These are phyloP conservation scores for Protomyces gravidus DNA, from an alignment of 1,139 yeast genomes.

Conservation along the genomic window DNA sequence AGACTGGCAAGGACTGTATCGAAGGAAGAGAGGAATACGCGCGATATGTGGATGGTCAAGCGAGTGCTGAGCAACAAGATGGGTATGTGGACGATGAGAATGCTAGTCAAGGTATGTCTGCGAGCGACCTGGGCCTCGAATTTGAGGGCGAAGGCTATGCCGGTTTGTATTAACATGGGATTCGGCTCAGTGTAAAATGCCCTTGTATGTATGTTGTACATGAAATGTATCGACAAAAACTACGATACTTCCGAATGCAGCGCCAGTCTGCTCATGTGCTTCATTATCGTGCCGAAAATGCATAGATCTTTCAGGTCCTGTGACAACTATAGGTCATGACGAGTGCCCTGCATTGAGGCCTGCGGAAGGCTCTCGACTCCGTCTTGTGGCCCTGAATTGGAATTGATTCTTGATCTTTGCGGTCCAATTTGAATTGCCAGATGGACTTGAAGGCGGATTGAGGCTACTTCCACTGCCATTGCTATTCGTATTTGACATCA, in stretches of 20 bases:
- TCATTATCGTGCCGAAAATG: not conserved
- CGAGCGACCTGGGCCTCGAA: not conserved
- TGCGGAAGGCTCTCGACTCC: not conserved
- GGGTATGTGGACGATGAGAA: not conserved
- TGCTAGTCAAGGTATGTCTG: not conserved
- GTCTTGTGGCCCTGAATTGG: not conserved
- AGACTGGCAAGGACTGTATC: slow-evolving; percentile 83
- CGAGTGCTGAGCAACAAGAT: not conserved
- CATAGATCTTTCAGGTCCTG: not conserved
- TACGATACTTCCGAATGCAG: no score
- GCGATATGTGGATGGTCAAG: slow-evolving; percentile 7
- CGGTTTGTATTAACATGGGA: no score
- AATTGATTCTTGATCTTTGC: slow-evolving; percentile 23
- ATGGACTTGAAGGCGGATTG: not conserved
- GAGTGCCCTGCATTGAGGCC: not conserved
- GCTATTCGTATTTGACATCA: not conserved
- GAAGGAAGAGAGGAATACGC: slow-evolving; percentile 20
- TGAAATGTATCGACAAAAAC: no score
- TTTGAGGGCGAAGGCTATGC: not conserved
- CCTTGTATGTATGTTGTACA: no score
- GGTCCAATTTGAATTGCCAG: slow-evolving; percentile 12
- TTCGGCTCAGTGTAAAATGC: no score
- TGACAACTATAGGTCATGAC: no score
- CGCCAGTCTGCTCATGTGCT: no score
- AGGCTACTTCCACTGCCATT: not conserved